These are phyloP conservation scores for Eremothecium sinecaudum DNA, from an alignment of 1,139 yeast species.

Conservation along the genomic window DNA sequence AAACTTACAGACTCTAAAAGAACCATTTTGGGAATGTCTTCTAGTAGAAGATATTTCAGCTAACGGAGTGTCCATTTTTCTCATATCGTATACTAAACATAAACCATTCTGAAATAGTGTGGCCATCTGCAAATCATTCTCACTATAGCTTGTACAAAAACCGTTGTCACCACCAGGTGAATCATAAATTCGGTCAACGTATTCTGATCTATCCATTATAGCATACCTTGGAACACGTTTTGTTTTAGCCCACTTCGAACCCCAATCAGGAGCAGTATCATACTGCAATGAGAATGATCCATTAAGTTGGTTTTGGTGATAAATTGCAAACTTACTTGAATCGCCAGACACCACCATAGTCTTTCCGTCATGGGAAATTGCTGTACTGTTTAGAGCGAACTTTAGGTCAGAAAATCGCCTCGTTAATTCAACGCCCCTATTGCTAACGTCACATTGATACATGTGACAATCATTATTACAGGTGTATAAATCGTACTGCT, in stretches of 20 bases:
- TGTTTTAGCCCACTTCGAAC: slow-evolving; percentile 16
- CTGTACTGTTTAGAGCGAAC: slow-evolving; percentile 50
- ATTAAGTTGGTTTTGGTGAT: slow-evolving; percentile 35
- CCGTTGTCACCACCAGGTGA: slow-evolving; percentile 64
- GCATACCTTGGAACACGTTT: slow-evolving; percentile 24
- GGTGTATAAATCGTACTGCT: slow-evolving; percentile 45
- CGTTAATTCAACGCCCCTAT: slow-evolving; percentile 36
- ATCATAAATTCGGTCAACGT: slow-evolving; percentile 34
- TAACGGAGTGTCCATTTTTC: slow-evolving; percentile 48
- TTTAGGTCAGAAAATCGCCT: slow-evolving; percentile 38
- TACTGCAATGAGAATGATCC: slow-evolving; percentile 25
- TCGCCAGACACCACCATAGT: slow-evolving; percentile 54
- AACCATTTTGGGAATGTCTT: slow-evolving; percentile 37
- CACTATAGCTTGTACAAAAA: slow-evolving; percentile 70
- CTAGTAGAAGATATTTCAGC: slow-evolving; percentile 53
- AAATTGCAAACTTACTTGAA: slow-evolving; percentile 41
- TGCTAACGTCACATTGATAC: slow-evolving; percentile 52
- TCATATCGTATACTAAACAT: slow-evolving; percentile 63
- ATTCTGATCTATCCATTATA: slow-evolving; percentile 22
- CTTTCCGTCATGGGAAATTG: slow-evolving; percentile 49
- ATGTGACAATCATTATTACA: slow-evolving; percentile 76
- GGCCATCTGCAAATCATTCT: slow-evolving; percentile 63
- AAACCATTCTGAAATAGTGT: slow-evolving; percentile 81
- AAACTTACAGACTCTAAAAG: slow-evolving; percentile 51
- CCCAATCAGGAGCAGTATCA: slow-evolving; percentile 23